Evolutionary conservation across 176 grass and related monocot species (phyloP), one percentile per base, ranked within the genome.

Genomic region (Microstegium vimineum): DNA sequence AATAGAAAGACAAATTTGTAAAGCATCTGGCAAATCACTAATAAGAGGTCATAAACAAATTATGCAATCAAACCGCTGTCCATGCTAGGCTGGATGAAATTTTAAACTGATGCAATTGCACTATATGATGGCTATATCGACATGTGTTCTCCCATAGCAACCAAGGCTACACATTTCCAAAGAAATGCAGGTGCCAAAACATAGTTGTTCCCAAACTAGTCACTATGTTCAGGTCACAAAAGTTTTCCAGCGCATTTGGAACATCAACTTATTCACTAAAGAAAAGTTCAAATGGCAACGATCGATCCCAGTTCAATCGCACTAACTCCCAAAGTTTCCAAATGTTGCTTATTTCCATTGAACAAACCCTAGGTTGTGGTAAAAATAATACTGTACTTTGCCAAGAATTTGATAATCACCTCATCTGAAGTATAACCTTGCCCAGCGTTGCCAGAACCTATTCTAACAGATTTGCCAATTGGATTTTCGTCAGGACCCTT

Each of bases 381-480:
- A 83, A 62, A 66, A 26, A 84, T n/a, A 32, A 41, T 10, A 20
- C 7, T 66, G 38, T 34, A 74, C 32, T 31, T 16, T 40, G 31
- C 52, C 5, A 10, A 71, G 77, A 46, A 59, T 86, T 72, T 40
- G 47, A 56, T 82, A 64, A 66, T 80, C 83, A 98, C 96, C 96
- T 99, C 96, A n/a, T 99, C 96, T 61, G 93, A 99, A 38, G 93
- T 99, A 80, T 99, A 99, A 40, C 96, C 96, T 84, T 99, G 96
- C 43, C 96, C 96, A 52, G 96, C 96, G 72, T 99, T 99, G 37
- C 96, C 96, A 80, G 93, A 95, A 82, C 96, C 96, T 71, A 95
- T 88, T 76, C 96, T 91, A 65, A 72, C 38, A 76, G 93, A 90
- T 54, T 95, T 99, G 49, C 73, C 85, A 16, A 81, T 65, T 27